Base-by-base conservation (phyloP, 208 protist genomes). In the Wallacemonas sp. region DNA sequence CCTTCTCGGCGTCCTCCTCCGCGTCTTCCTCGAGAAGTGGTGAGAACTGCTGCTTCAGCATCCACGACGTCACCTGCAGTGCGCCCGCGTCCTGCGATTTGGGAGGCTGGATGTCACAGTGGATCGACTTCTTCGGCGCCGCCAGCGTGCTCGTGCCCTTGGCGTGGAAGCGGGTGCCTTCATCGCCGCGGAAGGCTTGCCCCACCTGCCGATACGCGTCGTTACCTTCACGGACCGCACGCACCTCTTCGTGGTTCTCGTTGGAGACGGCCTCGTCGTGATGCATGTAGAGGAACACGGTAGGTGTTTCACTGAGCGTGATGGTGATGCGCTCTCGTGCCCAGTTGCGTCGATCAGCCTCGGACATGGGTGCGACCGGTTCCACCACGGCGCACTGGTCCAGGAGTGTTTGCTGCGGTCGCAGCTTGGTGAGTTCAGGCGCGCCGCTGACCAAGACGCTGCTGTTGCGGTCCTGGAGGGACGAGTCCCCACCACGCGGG, bases 31-130 rank as follows among this genome's bases (percentile, higher is more conserved):
- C 73, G 14, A 68, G 49, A 54, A 80, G 56, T 12, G 74, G 70
- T 2, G 67, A 68, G 47, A 91, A 95, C 54, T 82, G 76, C 64
- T 97, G 90, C 49, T 88, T 75, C 48, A 97, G 88, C 87, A 96
- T 95, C 91, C 90, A 97, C 55, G 85, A 49, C 38, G 91, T 93
- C 36, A 93, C 90, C 72, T 90, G 81, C 19, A 96, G 69, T 14
- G 72, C 71, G 9, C 86, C 79, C 29, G 78, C 58, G 61, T 93
- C 71, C 30, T 72, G 72, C 62, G 73, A 81, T 19, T 54, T 48
- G n/a, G 76, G 76, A n/a, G 85, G 85, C 21, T 90, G 78, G 58
- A 94, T 80, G 61, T 96, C 87, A n/a, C 81, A 88, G 61, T 93
- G 80, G 68, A 96, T 90, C 21, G 85, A 87, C 66, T 93, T 91